Conservation (phyloP, 2,329 filamentous ascomycete genomes). For the Chaetomiaceae sp. region DNA sequence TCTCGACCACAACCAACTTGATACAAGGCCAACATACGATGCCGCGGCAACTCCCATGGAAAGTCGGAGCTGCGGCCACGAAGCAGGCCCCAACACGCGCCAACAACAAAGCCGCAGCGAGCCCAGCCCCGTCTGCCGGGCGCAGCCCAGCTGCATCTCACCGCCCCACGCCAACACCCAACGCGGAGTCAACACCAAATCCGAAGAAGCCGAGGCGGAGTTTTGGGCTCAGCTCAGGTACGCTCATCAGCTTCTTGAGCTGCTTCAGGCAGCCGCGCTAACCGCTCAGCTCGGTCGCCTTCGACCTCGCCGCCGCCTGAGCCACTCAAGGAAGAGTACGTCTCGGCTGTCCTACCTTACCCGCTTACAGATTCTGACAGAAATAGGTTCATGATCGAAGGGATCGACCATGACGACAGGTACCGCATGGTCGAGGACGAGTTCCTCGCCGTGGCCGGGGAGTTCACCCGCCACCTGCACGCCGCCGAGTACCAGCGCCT, state of each 20-base stretch:
- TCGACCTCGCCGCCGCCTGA: conserved; percentile 33
- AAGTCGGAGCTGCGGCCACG: conserved; percentile 7
- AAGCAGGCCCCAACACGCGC: conserved; percentile 3
- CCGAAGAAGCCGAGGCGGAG: conserved; percentile 7
- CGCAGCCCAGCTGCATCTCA: conserved; percentile 16
- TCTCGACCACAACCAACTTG: no score
- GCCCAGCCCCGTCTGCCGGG: conserved; percentile 5
- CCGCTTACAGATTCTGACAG: no score
- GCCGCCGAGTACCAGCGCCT: conserved; percentile 71
- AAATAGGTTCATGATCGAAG: conserved; percentile 59
- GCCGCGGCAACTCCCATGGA: conserved; percentile 27
- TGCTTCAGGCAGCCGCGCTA: neutral
- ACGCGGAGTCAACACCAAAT: neutral
- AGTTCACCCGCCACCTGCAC: conserved; percentile 71
- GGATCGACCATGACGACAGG: conserved; percentile 61
- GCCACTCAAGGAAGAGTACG: conserved; percentile 28
- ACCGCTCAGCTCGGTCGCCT: conserved; percentile 25
- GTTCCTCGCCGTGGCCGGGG: conserved; percentile 60
- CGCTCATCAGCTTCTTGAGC: neutral
- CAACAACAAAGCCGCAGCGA: conserved; percentile 4
- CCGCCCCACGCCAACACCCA: conserved; percentile 1
- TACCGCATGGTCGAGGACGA: conserved; percentile 86
- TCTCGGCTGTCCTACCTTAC: neutral
- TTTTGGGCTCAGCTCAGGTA: neutral
- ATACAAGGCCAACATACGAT: no score